Conservation (phyloP, 78 protist species). For the Tieghemostelium lacteum region DNA sequence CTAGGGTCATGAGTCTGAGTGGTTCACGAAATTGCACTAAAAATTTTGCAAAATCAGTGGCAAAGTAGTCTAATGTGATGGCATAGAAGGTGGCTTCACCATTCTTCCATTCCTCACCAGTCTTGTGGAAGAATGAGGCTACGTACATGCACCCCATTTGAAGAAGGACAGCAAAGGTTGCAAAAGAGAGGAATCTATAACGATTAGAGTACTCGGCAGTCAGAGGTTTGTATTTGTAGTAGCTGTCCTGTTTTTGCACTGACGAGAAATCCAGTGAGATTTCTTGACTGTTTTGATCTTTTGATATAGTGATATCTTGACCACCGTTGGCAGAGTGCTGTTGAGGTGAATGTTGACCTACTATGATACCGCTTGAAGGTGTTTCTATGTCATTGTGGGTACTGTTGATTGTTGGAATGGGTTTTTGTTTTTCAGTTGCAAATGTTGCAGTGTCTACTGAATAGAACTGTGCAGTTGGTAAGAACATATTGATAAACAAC, state of each 20-base stretch:
- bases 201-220: too few relatives aligned
- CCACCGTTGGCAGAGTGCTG: neutral
- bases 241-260: neutral
- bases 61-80: slow-evolving; percentile 21
- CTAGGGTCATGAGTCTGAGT: slow-evolving; percentile 1
- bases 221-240: neutral
- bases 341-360: neutral
- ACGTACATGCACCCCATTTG: slow-evolving; percentile 70
- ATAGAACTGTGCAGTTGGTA: slow-evolving; percentile 13
- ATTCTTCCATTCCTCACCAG: slow-evolving; percentile 64
- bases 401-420: neutral
- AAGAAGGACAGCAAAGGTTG: slow-evolving; percentile 10
- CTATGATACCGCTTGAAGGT: neutral
- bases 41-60: neutral
- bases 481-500: slow-evolving; percentile 26
- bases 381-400: neutral
- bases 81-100: slow-evolving; percentile 51
- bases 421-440: neutral
- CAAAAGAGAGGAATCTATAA: slow-evolving; percentile 47
- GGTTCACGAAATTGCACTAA: neutral
- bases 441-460: slow-evolving; percentile 17
- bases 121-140: slow-evolving; percentile 44
- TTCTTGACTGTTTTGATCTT: too few relatives aligned
- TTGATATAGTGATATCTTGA: neutral
- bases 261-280: neutral